Base-by-base conservation (phyloP, 106 monocot species). In the Dioscorea alata region DNA sequence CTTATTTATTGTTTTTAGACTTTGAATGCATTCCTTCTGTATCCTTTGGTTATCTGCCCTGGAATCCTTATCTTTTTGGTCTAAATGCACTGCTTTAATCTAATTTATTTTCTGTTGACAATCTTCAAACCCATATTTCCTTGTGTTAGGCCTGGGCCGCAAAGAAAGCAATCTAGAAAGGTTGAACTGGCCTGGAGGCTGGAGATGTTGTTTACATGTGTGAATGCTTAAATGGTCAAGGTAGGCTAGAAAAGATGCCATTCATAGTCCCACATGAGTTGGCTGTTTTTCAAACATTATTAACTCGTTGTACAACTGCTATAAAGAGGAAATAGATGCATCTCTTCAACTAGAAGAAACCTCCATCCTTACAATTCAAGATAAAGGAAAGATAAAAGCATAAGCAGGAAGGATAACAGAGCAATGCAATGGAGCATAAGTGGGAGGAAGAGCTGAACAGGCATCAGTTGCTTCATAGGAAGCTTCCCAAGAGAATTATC, bases 401-500 rank as follows among this genome's bases (percentile, higher is more conserved):
- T 7, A 24, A 33, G 52, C 18, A 54, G 54, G 19, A 54, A 54
- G 63, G 4, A 1, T 16, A 13, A 15, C 13, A 63, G 31, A 48
- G 6, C 0, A 48, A 20, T 24, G 42, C 48, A 24, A 23, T 33
- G 23, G 52, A 58, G 23, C 12, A 17, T 33, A 23, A n/a, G 28
- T 19, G 10, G 16, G 60, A 63, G 50, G 35, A 53, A 22, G 49
- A 56, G 42, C 23, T 50, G 20, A 61, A 61, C 49, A 25, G n/a
- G 7, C 50, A 59, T 19, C 59, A 23, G 70, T 10, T n/a, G 49
- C 33, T 19, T n/a, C 50, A 65, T 33, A 59, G 85, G 61, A 58
- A 54, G 18, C 71, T 90, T 0, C 95, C 95, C 19, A 88, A 89
- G 80, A 49, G 95, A 52, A 96, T 96, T 13, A 92, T 96, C 62